Evolutionary conservation across 306 rosid species (phyloP).

Genomic region (Cucumis hystrix): DNA sequence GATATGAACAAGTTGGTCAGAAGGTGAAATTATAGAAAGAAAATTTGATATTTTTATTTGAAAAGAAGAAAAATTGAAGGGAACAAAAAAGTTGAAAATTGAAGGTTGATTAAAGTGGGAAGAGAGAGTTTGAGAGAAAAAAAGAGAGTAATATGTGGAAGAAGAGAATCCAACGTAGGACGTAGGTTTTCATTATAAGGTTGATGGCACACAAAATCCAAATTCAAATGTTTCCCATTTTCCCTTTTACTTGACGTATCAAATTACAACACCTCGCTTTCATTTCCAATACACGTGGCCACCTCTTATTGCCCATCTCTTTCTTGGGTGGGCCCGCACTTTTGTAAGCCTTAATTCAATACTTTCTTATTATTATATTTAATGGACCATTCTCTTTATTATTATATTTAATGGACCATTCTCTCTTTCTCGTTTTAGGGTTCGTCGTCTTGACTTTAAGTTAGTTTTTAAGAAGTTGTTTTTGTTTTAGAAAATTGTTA

Average conservation of each 20-base stretch:
- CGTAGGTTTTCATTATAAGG: background rate
- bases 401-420: background rate
- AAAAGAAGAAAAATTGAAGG: too few species aligned
- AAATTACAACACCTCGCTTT: background rate
- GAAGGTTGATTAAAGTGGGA: background rate
- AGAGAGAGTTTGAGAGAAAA: background rate
- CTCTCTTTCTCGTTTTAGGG: background rate
- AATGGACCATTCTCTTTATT: too few species aligned
- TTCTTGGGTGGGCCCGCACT: background rate
- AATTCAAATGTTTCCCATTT: background rate
- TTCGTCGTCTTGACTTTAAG: too few species aligned
- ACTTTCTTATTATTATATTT: too few species aligned
- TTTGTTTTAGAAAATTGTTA: too few species aligned
- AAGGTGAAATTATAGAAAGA: too few species aligned
- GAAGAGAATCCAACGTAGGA: background rate
- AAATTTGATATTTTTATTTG: too few species aligned
- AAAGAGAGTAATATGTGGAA: background rate
- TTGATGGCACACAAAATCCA: background rate
- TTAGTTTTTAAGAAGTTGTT: too few species aligned
- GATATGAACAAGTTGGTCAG: too few species aligned
- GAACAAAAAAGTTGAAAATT: too few species aligned
- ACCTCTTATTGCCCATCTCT: background rate
- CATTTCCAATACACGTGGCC: background rate
- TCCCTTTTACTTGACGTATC: background rate
- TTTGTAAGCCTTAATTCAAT: background rate